Evolutionary conservation across 2,329 filamentous ascomycete species (phyloP).

Genomic region (Colletotrichum filicis): DNA sequence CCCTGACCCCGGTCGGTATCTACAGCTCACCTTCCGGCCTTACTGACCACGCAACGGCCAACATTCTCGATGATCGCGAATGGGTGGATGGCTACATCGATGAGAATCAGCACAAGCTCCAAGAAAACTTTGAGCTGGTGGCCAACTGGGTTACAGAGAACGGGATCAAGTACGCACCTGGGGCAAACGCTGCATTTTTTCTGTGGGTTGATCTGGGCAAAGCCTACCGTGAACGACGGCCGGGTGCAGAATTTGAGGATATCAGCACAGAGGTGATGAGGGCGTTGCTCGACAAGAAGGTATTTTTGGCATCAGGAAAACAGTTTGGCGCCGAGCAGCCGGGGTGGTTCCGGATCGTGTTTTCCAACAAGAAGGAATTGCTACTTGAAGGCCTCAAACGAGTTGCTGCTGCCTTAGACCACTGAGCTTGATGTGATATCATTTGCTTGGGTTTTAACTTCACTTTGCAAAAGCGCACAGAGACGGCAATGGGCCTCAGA

Average conservation of each 20-base stretch:
- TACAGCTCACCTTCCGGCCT: constrained; percentile 25
- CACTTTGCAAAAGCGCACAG: not conserved
- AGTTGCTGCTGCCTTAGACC: not conserved
- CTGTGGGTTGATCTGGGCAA: constrained; percentile 61
- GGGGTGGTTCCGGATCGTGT: constrained; percentile 53
- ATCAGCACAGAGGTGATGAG: not conserved
- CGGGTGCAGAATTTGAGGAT: constrained; percentile 84
- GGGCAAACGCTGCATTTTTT: constrained; percentile 65
- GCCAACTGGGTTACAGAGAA: constrained; percentile 49
- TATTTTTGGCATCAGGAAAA: constrained; percentile 50
- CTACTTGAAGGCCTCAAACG: constrained; percentile 41
- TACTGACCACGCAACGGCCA: constrained; percentile 28
- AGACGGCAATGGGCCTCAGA: not conserved
- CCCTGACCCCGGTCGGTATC: constrained; percentile 19
- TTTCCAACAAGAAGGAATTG: constrained; percentile 45
- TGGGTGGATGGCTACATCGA: constrained; percentile 55
- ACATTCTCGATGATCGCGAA: constrained; percentile 28
- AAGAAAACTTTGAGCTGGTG: constrained; percentile 50
- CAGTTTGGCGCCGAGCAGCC: constrained; percentile 50
- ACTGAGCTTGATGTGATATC: not conserved
- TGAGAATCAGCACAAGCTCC: constrained; percentile 53
- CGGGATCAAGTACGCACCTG: constrained; percentile 55
- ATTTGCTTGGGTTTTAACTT: not conserved
- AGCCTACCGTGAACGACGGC: constrained; percentile 71
- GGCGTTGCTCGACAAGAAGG: constrained; percentile 41